These are phyloP conservation scores for Rhizopogon vesiculosus DNA, from an alignment of 768 basidiomycete genomes.

Conservation along the genomic window DNA sequence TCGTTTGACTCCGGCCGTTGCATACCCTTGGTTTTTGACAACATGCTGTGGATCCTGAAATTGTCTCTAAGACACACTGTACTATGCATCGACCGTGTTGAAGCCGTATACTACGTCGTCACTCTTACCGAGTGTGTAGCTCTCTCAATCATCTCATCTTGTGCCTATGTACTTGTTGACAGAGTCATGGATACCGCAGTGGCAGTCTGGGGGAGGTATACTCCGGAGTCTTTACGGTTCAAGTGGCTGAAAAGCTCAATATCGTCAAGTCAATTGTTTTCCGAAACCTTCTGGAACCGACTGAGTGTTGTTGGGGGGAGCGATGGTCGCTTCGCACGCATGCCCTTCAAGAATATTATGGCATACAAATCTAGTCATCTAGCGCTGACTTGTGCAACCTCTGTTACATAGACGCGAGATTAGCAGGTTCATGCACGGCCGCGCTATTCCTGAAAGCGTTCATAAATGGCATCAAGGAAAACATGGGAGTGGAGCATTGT, in stretches of 20 bases:
- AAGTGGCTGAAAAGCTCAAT: too few relatives aligned
- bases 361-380: slow-evolving; percentile 66
- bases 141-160: background rate
- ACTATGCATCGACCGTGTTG: too few relatives aligned
- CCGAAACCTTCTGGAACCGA: slow-evolving; percentile 54
- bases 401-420: slow-evolving; percentile 48
- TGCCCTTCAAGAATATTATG: slow-evolving; percentile 85
- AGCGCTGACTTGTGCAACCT: slow-evolving; percentile 80
- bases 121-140: too few relatives aligned
- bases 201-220: too few relatives aligned
- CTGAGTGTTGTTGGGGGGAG: slow-evolving; percentile 65
- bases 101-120: too few relatives aligned
- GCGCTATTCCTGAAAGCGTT: slow-evolving; percentile 86
- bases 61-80: too few relatives aligned
- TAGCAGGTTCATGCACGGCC: slow-evolving; percentile 73
- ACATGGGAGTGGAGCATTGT: slow-evolving; percentile 49
- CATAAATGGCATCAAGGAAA: slow-evolving; percentile 66
- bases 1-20: background rate
- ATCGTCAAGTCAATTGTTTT: too few relatives aligned
- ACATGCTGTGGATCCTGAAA: too few relatives aligned
- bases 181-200: too few relatives aligned
- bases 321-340: slow-evolving; percentile 85
- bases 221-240: too few relatives aligned
- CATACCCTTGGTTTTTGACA: too few relatives aligned
- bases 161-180: too few relatives aligned